phyloP scores from a whole-genome alignment of 345 rosid species.

The Gynandropsis gynandra region DNA sequence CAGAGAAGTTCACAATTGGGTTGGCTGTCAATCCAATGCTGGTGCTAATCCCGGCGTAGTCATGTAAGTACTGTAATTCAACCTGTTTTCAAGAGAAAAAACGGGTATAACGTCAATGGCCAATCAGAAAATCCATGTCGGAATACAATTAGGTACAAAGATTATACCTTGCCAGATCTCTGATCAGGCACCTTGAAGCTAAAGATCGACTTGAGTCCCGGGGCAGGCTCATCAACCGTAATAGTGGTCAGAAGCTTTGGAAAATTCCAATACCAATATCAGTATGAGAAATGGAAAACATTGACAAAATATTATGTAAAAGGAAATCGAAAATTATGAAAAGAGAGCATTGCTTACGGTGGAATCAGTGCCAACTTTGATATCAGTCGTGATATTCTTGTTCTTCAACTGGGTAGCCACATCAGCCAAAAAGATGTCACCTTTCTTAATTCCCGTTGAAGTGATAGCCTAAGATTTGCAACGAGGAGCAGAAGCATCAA shows the following conservation, averaged over 20 bases:
- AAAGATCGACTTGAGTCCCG: constrained; percentile 79
- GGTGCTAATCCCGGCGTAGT: constrained; percentile 79
- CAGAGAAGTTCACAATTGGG: constrained; percentile 82
- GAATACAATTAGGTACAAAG: neutral
- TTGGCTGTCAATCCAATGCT: constrained; percentile 74
- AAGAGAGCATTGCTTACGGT: constrained; percentile 40
- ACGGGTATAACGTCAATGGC: neutral
- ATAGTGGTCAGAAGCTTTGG: constrained; percentile 73
- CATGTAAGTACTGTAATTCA: constrained; percentile 88
- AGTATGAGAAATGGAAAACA: neutral
- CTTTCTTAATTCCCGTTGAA: constrained; percentile 68
- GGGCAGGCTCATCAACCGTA: constrained; percentile 82
- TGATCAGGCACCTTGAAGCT: constrained; percentile 86
- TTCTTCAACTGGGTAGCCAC: constrained; percentile 79
- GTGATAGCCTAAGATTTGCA: constrained; percentile 53
- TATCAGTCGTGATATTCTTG: constrained; percentile 78
- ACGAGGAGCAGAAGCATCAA: neutral
- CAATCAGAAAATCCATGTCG: constrained; percentile 2
- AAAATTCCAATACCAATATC: neutral
- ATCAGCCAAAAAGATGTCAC: constrained; percentile 71
- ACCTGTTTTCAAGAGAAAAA: constrained; percentile 36
- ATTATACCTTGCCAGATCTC: constrained; percentile 75
- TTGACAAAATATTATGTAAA: neutral
- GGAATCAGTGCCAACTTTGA: constrained; percentile 79
- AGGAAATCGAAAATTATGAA: neutral